These are phyloP conservation scores for Suhomyces terraborum DNA, from an alignment of 1,139 yeast species.

Conservation along the genomic window DNA sequence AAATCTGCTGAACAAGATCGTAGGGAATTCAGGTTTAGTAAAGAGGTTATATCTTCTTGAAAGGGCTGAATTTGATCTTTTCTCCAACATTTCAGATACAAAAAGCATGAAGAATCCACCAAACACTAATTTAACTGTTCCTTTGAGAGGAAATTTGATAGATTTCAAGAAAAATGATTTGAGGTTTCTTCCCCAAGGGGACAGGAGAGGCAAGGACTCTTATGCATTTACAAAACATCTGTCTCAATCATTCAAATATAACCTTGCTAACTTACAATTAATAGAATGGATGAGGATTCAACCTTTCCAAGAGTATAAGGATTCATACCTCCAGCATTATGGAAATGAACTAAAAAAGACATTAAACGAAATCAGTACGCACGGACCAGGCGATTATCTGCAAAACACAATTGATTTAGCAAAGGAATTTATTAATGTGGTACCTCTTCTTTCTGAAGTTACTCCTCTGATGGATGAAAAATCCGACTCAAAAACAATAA, in stretches of 20 bases:
- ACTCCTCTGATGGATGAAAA: slow-evolving; percentile 6
- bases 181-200: slow-evolving; percentile 27
- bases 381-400: slow-evolving; percentile 8
- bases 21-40: slow-evolving; percentile 9
- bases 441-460: slow-evolving; percentile 6
- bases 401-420: slow-evolving; percentile 14
- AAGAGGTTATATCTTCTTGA: slow-evolving; percentile 13
- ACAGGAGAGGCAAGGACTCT: slow-evolving; percentile 4
- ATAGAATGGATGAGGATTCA: slow-evolving; percentile 43
- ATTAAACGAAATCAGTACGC: slow-evolving; percentile 12
- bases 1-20: slow-evolving; percentile 6
- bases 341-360: slow-evolving; percentile 16
- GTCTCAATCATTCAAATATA: slow-evolving; percentile 17
- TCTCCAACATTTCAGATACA: background rate
- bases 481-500: background rate
- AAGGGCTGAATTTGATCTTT: slow-evolving; percentile 9
- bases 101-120: background rate
- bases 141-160: slow-evolving; percentile 30
- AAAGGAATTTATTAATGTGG: slow-evolving; percentile 9
- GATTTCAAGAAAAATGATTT: slow-evolving; percentile 43
- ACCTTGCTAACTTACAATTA: slow-evolving; percentile 31
- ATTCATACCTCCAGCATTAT: slow-evolving; percentile 20
- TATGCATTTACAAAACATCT: slow-evolving; percentile 15
- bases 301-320: slow-evolving; percentile 39
- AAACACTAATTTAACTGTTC: slow-evolving; percentile 5